Base-by-base conservation (phyloP, 1,284 basidiomycete species). In the Meripilus lineatus region DNA sequence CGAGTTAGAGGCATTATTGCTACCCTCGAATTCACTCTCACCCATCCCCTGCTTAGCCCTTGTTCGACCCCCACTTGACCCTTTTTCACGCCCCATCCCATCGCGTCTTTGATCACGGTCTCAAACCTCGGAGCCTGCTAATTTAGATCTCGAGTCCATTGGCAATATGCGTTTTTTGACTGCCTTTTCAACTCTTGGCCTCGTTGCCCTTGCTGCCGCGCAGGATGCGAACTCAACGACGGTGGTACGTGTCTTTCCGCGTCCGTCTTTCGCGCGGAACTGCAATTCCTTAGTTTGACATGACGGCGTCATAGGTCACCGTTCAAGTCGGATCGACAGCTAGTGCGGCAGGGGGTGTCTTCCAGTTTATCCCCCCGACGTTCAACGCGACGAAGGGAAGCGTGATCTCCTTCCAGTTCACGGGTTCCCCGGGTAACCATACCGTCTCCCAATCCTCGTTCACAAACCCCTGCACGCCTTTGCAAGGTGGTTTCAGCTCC, bases 401-500 rank as follows among this genome's bases (percentile, higher is more conserved):
- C 13, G 61, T 68, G 11, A 55, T 80, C 41, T 73, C 65, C 34
- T 79, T 79, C 64, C 49, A 61, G 26, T 79, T 71, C 56, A 60
- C 59, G 41, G 72, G 72, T 40, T 59, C 61, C 17, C 68, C 70
- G 5, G 73, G 73, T 36, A 75, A 75, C 56, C 77, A 80, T 58
- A 70, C 71, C 36, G 66, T 78, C 33, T 74, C 77, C 3, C 77
- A 81, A 57, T 73, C 71, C 10, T 59, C 66, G 0, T 74, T 77
- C 49, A 52, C 50, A 11, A 51, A 57, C 32, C 77, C 77, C 0
- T 79, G 77, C 54, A 55, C 65, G 42, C 69, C 66, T 18, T 35
- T 69, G 26, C 32, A 52, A 5, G 59, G 62, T 28, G 75, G 76
- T 11, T 75, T 79, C 54, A 68, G 74, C 58, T 77, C 75, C 15